phyloP scores from a whole-genome alignment of 768 basidiomycete species.

The Boletellus ananas region DNA sequence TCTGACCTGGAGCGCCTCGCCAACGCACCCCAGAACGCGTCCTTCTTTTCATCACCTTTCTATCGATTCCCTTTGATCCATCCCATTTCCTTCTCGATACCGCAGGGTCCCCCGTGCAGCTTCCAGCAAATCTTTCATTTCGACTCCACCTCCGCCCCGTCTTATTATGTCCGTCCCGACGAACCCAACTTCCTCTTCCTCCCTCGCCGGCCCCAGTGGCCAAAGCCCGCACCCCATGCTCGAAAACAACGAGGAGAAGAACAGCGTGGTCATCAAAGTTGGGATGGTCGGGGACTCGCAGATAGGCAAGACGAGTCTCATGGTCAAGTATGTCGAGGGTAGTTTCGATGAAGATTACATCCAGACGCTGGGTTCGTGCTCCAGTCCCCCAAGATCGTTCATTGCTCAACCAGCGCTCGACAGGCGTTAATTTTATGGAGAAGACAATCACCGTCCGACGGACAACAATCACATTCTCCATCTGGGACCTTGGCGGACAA shows the following conservation, averaged over 20 bases:
- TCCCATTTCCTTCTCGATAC: conserved; percentile 27
- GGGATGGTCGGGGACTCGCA: conserved; percentile 99
- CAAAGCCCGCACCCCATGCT: conserved; percentile 47
- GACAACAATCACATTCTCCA: conserved; percentile 98
- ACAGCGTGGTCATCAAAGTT: conserved; percentile 95
- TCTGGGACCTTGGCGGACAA: conserved; percentile 98
- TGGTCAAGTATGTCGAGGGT: conserved; percentile 99
- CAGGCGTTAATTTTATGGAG: conserved; percentile 99
- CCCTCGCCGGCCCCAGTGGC: conserved; percentile 48
- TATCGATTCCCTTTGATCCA: conserved; percentile 27
- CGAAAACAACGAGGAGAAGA: conserved; percentile 72
- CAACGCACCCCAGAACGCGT: conserved; percentile 34
- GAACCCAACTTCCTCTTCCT: conserved; percentile 42
- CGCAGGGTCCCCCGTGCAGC: conserved; percentile 20
- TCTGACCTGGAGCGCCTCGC: conserved; percentile 31
- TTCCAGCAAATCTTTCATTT: conserved; percentile 17
- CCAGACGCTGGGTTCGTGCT: conserved; percentile 86
- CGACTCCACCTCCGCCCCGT: conserved; percentile 15
- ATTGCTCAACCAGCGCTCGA: conserved; percentile 5
- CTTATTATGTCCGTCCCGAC: conserved; percentile 47
- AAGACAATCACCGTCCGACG: conserved; percentile 98
- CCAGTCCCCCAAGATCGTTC: not conserved
- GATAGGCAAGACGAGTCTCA: conserved; percentile 98
- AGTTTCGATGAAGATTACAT: conserved; percentile 99
- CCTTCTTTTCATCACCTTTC: conserved; percentile 37